Base-by-base conservation (phyloP, 2,329 filamentous ascomycete species). In the Penicillium sp. region DNA sequence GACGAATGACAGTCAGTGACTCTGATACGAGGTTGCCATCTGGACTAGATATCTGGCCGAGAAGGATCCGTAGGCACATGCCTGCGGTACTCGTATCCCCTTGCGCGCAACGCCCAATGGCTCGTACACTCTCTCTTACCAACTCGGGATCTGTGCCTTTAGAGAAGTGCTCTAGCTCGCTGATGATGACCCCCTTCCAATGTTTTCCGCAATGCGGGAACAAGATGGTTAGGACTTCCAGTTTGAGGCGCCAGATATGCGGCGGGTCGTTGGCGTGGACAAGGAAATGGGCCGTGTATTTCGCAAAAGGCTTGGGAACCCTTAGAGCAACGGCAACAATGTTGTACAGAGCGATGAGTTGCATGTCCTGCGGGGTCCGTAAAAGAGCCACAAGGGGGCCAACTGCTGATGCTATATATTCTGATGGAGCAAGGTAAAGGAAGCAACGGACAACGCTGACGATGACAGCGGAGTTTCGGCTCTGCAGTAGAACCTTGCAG, bases 151-250 rank as follows among this genome's bases (percentile, higher is more conserved):
- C 87, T 13, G 84, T 76, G 72, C 80, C 86, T 56, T 87, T 85
- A 0, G 90, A 91, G 72, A 97, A 97, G 75, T 97, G 93, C 67
- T 96, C 92, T 6, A 99, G 81, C 70, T 99, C 94, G 61, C 89
- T 92, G 48, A 99, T 81, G 44, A 97, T 90, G 7, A 99, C 81
- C 54, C 89, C 89, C 72, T 96, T 95, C 56, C 89, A 79, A 56
- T 90, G 86, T 10, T 83, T 72, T 6, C 87, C 86, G 60, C 87
- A 87, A 68, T 96, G 83, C 0, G 93, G 91, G 65, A 97, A 99
- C 62, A 97, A 86, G 57, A 99, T 80, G 0, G 94, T 93, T 52
- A 97, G 79, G 4, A 96, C 78, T 72, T 99, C 95, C 27, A 99
- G 80, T 74, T 99, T 99, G 38, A 97, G 81, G 58, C 88, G 87